Evolutionary conservation across 1,139 yeast species (phyloP).

Genomic region (Blastobotrys illinoisensis): DNA sequence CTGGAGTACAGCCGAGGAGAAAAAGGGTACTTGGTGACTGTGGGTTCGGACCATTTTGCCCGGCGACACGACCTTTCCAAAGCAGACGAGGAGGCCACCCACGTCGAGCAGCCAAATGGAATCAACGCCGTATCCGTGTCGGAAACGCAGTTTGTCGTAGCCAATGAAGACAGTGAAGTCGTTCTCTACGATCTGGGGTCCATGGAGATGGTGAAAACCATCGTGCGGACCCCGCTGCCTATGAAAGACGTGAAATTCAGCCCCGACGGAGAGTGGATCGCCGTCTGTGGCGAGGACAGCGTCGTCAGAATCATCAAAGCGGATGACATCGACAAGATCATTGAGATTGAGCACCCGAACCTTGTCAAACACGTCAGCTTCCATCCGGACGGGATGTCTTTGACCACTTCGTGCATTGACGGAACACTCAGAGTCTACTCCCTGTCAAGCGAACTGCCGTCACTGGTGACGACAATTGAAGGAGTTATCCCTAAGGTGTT

Average conservation of each 20-base stretch:
- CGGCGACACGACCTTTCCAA: conserved; percentile 32
- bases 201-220: conserved; percentile 21
- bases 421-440: conserved; percentile 66
- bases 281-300: conserved; percentile 75
- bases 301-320: conserved; percentile 53
- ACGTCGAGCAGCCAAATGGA: conserved; percentile 29
- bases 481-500: conserved; percentile 34
- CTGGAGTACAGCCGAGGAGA: background rate
- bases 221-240: conserved; percentile 48
- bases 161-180: conserved; percentile 36
- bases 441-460: conserved; percentile 41
- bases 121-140: conserved; percentile 20
- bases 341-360: conserved; percentile 40
- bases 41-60: conserved; percentile 34
- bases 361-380: conserved; percentile 54
- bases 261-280: conserved; percentile 62
- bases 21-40: conserved; percentile 32
- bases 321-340: conserved; percentile 36
- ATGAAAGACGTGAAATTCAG: conserved; percentile 61
- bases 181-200: conserved; percentile 27
- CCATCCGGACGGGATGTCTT: conserved; percentile 51
- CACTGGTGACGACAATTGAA: conserved; percentile 39
- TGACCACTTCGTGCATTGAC: conserved; percentile 60
- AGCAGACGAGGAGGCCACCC: conserved; percentile 28
- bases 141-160: conserved; percentile 30